Evolutionary conservation across 148 eudicot species (phyloP).

Genomic region (Vaccinium vitisidaea): DNA sequence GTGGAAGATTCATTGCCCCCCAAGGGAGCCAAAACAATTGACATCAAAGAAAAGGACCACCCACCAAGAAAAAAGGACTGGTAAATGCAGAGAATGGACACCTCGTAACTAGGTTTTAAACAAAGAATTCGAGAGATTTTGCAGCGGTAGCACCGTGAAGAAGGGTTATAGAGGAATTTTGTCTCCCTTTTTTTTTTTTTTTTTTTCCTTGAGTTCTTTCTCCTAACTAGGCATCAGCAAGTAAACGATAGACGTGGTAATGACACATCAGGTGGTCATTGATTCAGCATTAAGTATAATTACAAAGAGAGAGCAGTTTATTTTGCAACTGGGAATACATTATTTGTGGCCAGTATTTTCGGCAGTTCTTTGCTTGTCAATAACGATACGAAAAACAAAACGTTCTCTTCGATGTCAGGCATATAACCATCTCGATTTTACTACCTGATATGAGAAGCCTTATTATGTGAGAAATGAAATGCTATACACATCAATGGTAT

Average conservation of each 20-base stretch:
- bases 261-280: neutral
- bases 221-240: neutral
- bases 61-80: neutral
- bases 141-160: neutral
- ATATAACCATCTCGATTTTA: neutral
- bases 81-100: neutral
- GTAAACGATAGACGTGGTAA: neutral
- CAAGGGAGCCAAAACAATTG: neutral
- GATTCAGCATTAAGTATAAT: too few relatives aligned
- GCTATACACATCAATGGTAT: too few relatives aligned
- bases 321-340: neutral
- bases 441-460: neutral
- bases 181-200: neutral
- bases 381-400: neutral
- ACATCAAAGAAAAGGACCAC: conserved; percentile 2
- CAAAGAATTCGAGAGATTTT: neutral
- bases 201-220: neutral
- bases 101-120: neutral
- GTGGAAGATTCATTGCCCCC: neutral
- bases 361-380: neutral
- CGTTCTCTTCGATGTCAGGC: neutral
- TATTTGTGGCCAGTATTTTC: neutral
- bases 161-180: neutral
- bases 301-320: neutral
- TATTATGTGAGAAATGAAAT: neutral